Conservation (phyloP, 2,329 filamentous ascomycete genomes). For the Penicillium sp. region DNA sequence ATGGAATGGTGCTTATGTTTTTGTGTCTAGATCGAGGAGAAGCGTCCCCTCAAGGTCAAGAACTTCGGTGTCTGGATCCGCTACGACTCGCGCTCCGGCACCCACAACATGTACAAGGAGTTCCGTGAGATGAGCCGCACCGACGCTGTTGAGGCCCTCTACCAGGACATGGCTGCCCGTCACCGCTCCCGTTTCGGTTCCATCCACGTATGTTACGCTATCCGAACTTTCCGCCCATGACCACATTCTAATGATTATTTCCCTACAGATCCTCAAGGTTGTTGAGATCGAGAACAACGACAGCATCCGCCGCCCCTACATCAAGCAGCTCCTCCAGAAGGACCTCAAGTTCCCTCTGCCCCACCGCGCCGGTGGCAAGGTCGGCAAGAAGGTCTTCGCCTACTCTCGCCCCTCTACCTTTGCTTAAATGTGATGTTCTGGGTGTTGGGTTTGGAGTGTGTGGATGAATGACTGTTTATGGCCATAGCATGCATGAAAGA, state of each 20-base stretch:
- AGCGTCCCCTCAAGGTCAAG: constrained; percentile 99
- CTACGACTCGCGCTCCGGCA: constrained; percentile 99
- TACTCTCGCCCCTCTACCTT: constrained; percentile 94
- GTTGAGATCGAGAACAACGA: constrained; percentile 94
- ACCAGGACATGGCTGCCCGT: constrained; percentile 99
- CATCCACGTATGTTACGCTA: constrained; percentile 76
- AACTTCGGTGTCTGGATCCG: constrained; percentile 99
- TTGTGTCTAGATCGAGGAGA: constrained; percentile 79
- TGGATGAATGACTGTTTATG: constrained; percentile 44
- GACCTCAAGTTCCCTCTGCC: constrained; percentile 96
- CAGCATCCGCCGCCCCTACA: constrained; percentile 97
- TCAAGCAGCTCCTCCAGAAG: constrained; percentile 97
- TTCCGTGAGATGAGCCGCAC: constrained; percentile 98
- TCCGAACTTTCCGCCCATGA: background rate
- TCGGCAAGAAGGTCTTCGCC: constrained; percentile 87
- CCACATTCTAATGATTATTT: constrained; percentile 13
- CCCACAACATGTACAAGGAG: constrained; percentile 99
- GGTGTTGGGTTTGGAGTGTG: constrained; percentile 38
- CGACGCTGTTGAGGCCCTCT: constrained; percentile 92
- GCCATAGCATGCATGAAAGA: constrained; percentile 43
- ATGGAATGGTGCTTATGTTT: constrained; percentile 16
- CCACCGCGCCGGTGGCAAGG: constrained; percentile 79
- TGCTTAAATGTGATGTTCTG: constrained; percentile 66
- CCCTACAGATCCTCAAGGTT: constrained; percentile 85
- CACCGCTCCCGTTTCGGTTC: constrained; percentile 97